A percentile compares a stretch with the other conserved stretches of the same genome.
phyloP scores from a whole-genome alignment of 176 grass and related monocot genomes.

The Hordeum vulgare region MorexV3_pseudomolecules_assembly NC_058518.1:481246105-481246604 shows the following conservation, averaged over 20 bases:
- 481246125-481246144: slow-evolving; percentile 14
- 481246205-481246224: slow-evolving; percentile 24
- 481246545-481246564: slow-evolving; percentile 3
- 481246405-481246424: slow-evolving; percentile 8
- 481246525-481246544: slow-evolving; percentile 21
- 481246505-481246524: slow-evolving; percentile 13
- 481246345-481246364: slow-evolving; percentile 1
- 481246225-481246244: slow-evolving; percentile 10
- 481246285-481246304: neutral
- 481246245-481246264: neutral
- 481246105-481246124: neutral
- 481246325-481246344: slow-evolving; percentile 12
- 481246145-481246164: slow-evolving; percentile 15
- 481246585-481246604: neutral
- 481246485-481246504: slow-evolving; percentile 10
- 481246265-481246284: neutral
- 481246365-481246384: neutral
- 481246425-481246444: neutral
- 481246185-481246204: slow-evolving; percentile 16
- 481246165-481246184: slow-evolving; percentile 13
- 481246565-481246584: slow-evolving; percentile 1
- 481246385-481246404: neutral
- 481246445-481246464: slow-evolving; percentile 14
- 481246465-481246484: slow-evolving; percentile 23
- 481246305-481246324: slow-evolving; percentile 12